Percentiles rank a stretch among this genome's conserved stretches.
Evolutionary conservation across 1,139 yeast genomes (phyloP).

Genomic region (Magnusiomyces paraingens): DNA sequence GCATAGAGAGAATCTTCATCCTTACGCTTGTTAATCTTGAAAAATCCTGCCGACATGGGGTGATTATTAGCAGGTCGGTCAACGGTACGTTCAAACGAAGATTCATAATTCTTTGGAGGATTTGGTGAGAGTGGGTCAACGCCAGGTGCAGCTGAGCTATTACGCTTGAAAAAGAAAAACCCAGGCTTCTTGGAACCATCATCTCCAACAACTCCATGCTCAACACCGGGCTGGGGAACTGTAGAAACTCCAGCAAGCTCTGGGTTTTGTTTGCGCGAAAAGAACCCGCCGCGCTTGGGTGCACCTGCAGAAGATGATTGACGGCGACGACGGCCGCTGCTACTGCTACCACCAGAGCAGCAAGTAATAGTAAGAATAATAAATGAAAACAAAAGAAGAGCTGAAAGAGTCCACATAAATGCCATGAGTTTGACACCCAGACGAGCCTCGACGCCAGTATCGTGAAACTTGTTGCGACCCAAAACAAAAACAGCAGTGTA

Average conservation of each 20-base stretch:
- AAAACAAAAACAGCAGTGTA: conserved; percentile 59
- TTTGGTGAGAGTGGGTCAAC: neutral
- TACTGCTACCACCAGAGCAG: conserved; percentile 26
- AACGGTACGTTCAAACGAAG: conserved; percentile 14
- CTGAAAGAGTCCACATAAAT: conserved; percentile 57
- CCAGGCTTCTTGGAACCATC: too few relatives aligned
- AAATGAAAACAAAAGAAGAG: conserved; percentile 38
- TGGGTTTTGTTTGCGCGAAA: too few relatives aligned
- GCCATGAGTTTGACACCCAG: conserved; percentile 58
- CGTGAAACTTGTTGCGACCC: conserved; percentile 51
- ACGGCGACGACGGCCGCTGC: neutral
- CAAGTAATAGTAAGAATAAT: conserved; percentile 26
- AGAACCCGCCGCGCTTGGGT: too few relatives aligned
- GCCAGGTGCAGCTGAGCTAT: too few relatives aligned
- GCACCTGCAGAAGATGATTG: neutral
- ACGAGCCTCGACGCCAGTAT: conserved; percentile 42
- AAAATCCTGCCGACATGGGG: neutral
- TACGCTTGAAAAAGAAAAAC: too few relatives aligned
- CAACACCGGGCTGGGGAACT: too few relatives aligned
- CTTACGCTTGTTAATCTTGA: neutral
- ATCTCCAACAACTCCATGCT: too few relatives aligned
- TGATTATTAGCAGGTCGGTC: neutral
- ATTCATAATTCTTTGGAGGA: conserved; percentile 10
- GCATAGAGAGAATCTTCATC: too few relatives aligned
- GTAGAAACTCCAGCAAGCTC: too few relatives aligned